Evolutionary conservation across 495 filamentous ascomycete species (phyloP), one percentile per base, ranked within the genome.

Genomic region (Thozetella sp.): DNA sequence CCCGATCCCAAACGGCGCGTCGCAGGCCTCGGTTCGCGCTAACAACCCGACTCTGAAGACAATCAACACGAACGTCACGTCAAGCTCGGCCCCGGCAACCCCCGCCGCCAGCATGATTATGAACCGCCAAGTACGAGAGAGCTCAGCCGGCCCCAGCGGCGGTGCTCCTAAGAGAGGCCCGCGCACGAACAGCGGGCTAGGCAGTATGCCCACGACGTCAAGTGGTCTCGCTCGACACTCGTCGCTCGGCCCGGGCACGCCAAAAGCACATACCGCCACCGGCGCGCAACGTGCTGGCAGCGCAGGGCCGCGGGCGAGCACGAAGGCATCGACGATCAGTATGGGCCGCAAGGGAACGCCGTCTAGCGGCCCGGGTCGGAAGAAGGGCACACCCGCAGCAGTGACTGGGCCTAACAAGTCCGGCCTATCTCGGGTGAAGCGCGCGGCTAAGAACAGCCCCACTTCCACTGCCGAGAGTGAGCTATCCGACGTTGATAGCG

Each of bases 161-260:
- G 72, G 67, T 22, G 87, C 84, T 48, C 79, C 82, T 4, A 89
- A 84, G 73, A 90, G 95, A 68, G 87, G 87, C 1, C 91, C 90
- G 13, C 89, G 90, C 3, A 74, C 90, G 2, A 92, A 87, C 65
- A 75, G 80, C 23, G 82, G 84, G 17, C 69, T 93, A 9, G 85
- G 88, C 22, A 84, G 80, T 13, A 72, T 93, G 2, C 90, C 92
- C 0, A 71, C 81, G 0, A 83, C 88, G 2, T 88, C 91, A 0
- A 93, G 91, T 51, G 86, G 84, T 26, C 82, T 96, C 2, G 85
- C 79, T 1, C 86, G 93, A 0, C 93, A 96, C 70, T 86, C 90
- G 0, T 96, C 92, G 2, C 72, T 93, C 3, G 91, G 92, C 2
- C 93, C 91, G 0, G 90, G 90, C 9, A 97, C 92, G 2, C 93